Base-by-base conservation (phyloP, 2,329 filamentous ascomycete species). In the Colletotrichum sidae region DNA sequence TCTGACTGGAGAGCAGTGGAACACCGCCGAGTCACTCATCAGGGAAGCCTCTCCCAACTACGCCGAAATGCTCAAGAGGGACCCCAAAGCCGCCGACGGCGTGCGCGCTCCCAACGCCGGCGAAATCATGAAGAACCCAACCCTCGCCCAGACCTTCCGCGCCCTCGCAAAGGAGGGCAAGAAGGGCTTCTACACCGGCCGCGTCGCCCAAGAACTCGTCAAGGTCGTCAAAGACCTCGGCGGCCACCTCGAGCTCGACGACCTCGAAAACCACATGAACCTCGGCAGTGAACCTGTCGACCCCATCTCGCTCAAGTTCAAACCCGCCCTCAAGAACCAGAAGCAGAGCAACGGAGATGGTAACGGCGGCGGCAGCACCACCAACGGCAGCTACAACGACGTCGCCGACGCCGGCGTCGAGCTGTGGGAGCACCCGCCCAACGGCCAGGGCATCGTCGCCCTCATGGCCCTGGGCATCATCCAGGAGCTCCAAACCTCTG, bases 381-480 rank as follows among this genome's bases (percentile, higher is more conserved):
- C 69, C 6, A 69, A 77, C 8, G 60, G 57, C 15, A 62, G 72
- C 37, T 62, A 69, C 55, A 77, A 81, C 11, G 88, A 89, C 47
- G 13, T 39, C 17, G 25, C 45, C 47, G 58, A 47, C 25, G 51
- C 57, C 35, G 55, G 55, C 46, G 85, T 97, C 46, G 90, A 97
- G 73, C 82, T 99, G 1, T 98, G 95, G 95, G 96, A 99, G 74
- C 95, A 98, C 75, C 94, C 95, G 41, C 96, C 96, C 8, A 98
- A 98, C 72, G 94, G 96, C 0, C 96, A 98, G 78, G 96, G 96
- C 2, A 94, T 98, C 69, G 92, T 98, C 2, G 96, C 96, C 0
- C 82, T 98, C 38, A 97, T 98, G 90, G 92, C 96, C 0, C 83
- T 99, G 1, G 96, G 96, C 1, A 97, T 98, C 69, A 83, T 99